Evolutionary conservation across 2,329 filamentous ascomycete genomes (phyloP).

Genomic region (Penicillium sp.): DNA sequence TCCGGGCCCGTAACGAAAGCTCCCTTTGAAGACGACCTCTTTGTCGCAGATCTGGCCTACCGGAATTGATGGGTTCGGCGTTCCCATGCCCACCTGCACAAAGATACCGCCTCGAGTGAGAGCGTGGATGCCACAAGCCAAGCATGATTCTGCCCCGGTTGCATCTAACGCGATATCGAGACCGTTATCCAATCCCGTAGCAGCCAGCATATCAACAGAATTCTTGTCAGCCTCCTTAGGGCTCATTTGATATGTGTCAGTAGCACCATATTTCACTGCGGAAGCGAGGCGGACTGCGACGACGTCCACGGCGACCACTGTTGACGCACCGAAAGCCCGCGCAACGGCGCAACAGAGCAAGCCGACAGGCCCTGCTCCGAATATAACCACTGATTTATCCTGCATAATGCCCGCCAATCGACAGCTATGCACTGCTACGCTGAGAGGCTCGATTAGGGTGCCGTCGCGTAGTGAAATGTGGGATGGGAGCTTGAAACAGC

Average conservation of each 20-base stretch:
- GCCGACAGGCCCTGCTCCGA: slow-evolving; percentile 81
- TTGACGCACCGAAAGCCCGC: slow-evolving; percentile 72
- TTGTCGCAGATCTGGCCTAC: slow-evolving; percentile 82
- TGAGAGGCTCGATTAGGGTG: slow-evolving; percentile 80
- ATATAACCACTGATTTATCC: slow-evolving; percentile 74
- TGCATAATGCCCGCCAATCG: slow-evolving; percentile 68
- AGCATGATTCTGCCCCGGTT: slow-evolving; percentile 69
- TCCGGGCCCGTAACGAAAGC: slow-evolving; percentile 80
- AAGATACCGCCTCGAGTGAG: slow-evolving; percentile 68
- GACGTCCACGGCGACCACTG: slow-evolving; percentile 78
- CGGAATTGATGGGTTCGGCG: slow-evolving; percentile 63
- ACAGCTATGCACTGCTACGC: slow-evolving; percentile 77
- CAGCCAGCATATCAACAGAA: slow-evolving; percentile 61
- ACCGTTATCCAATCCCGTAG: slow-evolving; percentile 59
- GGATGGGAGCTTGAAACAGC: slow-evolving; percentile 78
- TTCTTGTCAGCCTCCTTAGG: slow-evolving; percentile 65
- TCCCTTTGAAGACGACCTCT: slow-evolving; percentile 78
- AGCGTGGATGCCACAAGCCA: slow-evolving; percentile 67
- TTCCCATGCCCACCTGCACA: slow-evolving; percentile 83
- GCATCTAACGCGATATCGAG: slow-evolving; percentile 76
- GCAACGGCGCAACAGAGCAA: slow-evolving; percentile 81
- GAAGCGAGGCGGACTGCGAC: slow-evolving; percentile 63
- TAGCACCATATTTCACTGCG: slow-evolving; percentile 62
- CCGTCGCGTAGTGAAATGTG: slow-evolving; percentile 67
- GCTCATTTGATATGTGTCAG: slow-evolving; percentile 56